Conservation (phyloP, 139 green algal species). For the Chlorella sp. region DNA sequence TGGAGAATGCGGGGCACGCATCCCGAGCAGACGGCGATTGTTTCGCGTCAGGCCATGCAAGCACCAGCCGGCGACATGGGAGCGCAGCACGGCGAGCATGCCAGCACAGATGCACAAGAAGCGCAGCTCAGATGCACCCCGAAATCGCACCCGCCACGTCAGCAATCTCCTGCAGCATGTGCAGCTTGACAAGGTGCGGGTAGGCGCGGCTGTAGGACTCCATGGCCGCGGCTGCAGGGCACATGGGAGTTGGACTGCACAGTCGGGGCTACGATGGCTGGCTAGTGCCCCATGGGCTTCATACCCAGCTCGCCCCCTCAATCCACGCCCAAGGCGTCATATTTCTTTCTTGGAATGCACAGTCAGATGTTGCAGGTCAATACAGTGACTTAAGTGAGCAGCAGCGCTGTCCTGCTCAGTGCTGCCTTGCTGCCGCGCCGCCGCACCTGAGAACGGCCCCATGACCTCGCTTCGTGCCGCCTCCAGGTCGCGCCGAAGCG, state of each 20-base stretch:
- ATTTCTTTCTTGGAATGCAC: too few relatives aligned
- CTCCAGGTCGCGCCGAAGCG: conserved; percentile 53
- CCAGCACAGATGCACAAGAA: not conserved
- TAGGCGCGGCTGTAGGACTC: conserved; percentile 93
- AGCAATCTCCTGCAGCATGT: conserved; percentile 78
- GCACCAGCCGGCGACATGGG: not conserved
- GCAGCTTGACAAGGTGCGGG: conserved; percentile 84
- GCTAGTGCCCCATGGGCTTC: too few relatives aligned
- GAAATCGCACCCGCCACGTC: conserved; percentile 46
- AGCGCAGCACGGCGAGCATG: not conserved
- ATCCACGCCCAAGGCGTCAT: too few relatives aligned
- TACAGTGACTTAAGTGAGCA: too few relatives aligned
- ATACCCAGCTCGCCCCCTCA: too few relatives aligned
- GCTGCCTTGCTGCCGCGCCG: too few relatives aligned
- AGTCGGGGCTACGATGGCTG: too few relatives aligned
- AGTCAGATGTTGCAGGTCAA: too few relatives aligned
- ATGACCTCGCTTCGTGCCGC: conserved; percentile 65
- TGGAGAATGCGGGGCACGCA: not conserved
- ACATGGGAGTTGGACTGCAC: too few relatives aligned
- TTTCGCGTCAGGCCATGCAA: too few relatives aligned
- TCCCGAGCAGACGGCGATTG: too few relatives aligned
- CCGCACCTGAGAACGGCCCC: conserved; percentile 61
- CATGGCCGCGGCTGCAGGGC: conserved; percentile 70
- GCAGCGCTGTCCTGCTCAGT: too few relatives aligned
- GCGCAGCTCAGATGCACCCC: not conserved